These are phyloP conservation scores for Hibiscus mutabilis DNA, from an alignment of 345 rosid genomes.

Conservation along the genomic window DNA sequence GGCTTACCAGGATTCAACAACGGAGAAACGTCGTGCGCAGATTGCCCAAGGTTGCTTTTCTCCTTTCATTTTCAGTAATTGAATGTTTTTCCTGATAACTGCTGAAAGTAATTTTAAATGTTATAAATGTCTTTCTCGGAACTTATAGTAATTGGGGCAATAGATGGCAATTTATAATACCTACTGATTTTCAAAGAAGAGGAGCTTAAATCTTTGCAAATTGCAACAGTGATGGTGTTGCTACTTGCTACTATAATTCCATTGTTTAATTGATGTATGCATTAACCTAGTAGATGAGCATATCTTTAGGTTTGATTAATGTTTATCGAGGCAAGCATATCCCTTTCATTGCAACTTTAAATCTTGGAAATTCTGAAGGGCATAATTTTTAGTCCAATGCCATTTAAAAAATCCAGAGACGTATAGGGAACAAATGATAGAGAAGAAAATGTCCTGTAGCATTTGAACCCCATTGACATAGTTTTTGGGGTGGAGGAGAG, in stretches of 20 bases:
- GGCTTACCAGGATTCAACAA: conserved; percentile 95
- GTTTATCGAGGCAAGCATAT: neutral
- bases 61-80: neutral
- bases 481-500: too few species aligned
- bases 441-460: neutral
- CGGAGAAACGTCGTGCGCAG: conserved; percentile 84
- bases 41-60: conserved; percentile 77
- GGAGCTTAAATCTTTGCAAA: neutral
- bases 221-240: neutral
- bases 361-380: neutral
- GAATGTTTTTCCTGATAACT: neutral
- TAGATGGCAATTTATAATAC: neutral
- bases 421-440: neutral
- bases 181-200: neutral
- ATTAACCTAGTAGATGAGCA: neutral
- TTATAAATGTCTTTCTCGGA: neutral
- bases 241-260: conserved; percentile 4
- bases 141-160: neutral
- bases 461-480: neutral
- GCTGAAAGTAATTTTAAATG: neutral
- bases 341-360: neutral
- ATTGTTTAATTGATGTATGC: neutral
- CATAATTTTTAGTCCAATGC: neutral
- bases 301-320: neutral
- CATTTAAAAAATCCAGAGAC: neutral